phyloP scores from a whole-genome alignment of 192 early-diverging fungal species.

The Backusella luteola region DNA sequence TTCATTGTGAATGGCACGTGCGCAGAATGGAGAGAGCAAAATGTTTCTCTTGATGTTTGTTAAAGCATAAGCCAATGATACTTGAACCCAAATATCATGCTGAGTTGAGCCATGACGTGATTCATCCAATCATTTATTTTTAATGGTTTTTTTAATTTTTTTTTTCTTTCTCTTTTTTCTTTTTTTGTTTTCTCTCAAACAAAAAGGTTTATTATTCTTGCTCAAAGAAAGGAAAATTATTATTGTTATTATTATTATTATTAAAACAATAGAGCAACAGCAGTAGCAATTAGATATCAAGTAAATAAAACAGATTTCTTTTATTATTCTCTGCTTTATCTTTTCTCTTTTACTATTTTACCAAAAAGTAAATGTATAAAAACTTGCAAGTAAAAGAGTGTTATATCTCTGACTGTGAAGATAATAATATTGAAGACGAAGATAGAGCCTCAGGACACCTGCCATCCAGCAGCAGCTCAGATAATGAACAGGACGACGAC shows the following conservation, averaged over 20 bases:
- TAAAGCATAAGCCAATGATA: background rate
- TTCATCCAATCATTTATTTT: conserved; percentile 3
- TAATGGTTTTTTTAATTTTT: background rate
- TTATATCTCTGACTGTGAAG: conserved; percentile 15
- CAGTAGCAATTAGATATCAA: background rate
- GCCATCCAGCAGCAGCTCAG: background rate
- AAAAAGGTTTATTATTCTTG: too few species aligned
- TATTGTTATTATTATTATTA: background rate
- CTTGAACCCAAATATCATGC: background rate
- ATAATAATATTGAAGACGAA: conserved; percentile 9
- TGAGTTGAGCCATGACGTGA: conserved; percentile 3
- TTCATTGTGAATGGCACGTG: conserved; percentile 1
- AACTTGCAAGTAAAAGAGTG: background rate
- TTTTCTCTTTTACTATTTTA: background rate
- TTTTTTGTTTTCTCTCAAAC: background rate
- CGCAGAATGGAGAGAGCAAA: background rate
- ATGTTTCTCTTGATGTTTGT: background rate
- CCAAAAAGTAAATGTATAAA: background rate
- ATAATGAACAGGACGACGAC: background rate
- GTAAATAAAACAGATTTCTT: background rate
- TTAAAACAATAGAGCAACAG: background rate
- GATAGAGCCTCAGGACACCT: background rate
- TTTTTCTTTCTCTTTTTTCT: background rate
- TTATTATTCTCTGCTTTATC: background rate
- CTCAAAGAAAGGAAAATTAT: background rate